phyloP scores from a whole-genome alignment of 2,329 filamentous ascomycete species.

The Fusarium sterilihyphosum region DNA sequence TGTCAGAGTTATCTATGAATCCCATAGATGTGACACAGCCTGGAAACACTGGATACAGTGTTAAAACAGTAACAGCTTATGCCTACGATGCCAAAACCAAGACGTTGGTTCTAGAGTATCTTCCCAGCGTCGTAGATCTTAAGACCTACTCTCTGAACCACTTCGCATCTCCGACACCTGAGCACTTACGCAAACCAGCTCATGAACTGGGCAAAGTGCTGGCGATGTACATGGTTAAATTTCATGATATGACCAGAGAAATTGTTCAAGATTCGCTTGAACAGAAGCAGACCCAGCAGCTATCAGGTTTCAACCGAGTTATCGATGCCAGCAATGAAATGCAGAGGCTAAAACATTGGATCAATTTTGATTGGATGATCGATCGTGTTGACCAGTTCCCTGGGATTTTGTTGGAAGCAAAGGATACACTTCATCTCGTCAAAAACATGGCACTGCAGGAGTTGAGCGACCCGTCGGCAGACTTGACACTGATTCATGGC shows the following conservation, averaged over 20 bases:
- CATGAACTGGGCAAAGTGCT: neutral
- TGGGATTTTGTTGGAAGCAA: neutral
- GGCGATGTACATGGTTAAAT: neutral
- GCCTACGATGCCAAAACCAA: neutral
- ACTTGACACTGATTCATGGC: neutral
- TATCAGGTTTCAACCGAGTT: neutral
- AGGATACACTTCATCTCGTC: neutral
- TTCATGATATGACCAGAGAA: neutral
- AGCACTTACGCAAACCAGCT: neutral
- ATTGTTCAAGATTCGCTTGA: neutral
- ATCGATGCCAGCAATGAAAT: neutral
- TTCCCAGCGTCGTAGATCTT: neutral
- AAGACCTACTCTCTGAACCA: neutral
- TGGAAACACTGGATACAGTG: neutral
- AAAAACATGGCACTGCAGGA: neutral
- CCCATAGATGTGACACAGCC: fast-evolving
- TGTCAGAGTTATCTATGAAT: neutral
- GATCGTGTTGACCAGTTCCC: neutral
- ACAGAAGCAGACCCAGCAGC: no score
- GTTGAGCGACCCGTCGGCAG: neutral
- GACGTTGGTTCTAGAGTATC: neutral
- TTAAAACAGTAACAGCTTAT: neutral
- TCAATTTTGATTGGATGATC: slow-evolving; percentile 10
- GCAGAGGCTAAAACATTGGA: neutral
- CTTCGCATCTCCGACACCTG: neutral